Percentiles rank a stretch among this genome's conserved stretches.
Conservation (phyloP, 176 grass and related monocot genomes). For the Hyparrhenia diplandra region DNA sequence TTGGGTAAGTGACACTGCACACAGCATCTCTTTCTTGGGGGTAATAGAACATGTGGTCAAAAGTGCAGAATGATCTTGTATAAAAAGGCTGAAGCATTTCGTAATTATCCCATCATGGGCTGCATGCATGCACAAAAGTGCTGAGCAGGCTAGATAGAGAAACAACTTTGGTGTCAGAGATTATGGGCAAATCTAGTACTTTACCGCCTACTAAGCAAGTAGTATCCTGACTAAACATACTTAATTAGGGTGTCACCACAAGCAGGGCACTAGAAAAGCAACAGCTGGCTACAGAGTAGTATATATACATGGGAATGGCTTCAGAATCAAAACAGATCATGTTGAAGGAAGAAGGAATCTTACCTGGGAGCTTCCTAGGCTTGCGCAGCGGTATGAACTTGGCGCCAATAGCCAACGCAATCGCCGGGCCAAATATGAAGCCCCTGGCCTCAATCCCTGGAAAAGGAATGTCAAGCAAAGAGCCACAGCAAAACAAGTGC, state of each 20-base stretch:
- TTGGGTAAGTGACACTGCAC: background rate
- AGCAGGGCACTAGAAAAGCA: background rate
- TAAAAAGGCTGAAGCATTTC: background rate
- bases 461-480: background rate
- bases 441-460: conserved; percentile 89
- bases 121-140: background rate
- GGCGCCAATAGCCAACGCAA: conserved; percentile 68
- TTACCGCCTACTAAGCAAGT: conserved; percentile 3
- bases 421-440: conserved; percentile 85
- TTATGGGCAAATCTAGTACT: background rate
- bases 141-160: background rate
- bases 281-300: background rate
- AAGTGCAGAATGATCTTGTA: background rate
- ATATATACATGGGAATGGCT: background rate
- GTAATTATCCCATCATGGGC: conserved; percentile 5
- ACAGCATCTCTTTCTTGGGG: background rate
- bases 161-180: conserved; percentile 3
- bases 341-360: background rate
- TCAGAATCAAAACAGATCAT: background rate
- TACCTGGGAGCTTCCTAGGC: conserved; percentile 87
- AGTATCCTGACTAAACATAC: background rate
- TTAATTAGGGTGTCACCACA: background rate
- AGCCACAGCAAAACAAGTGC: too few relatives aligned
- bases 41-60: background rate
- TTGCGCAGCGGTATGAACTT: conserved; percentile 97